These are phyloP conservation scores for Termitomyces sp. DNA, from an alignment of 768 basidiomycete genomes.

Conservation along the genomic window DNA sequence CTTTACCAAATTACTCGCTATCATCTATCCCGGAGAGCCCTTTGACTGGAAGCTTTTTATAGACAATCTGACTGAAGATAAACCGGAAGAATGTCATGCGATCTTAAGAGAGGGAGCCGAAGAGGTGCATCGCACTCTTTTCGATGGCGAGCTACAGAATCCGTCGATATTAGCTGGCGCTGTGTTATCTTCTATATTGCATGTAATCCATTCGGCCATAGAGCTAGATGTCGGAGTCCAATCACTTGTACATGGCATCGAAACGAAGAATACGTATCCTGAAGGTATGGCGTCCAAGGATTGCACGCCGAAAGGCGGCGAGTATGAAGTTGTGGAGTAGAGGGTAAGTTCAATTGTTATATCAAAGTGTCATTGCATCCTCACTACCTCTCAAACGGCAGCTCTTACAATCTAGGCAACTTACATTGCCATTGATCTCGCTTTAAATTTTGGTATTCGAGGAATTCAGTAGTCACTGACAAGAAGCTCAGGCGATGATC, in stretches of 20 bases:
- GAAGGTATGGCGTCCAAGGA: conserved; percentile 22
- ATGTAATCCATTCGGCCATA: too few species aligned
- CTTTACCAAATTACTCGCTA: conserved; percentile 14
- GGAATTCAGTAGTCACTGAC: not conserved
- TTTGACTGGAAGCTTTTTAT: not conserved
- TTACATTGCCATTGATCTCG: not conserved
- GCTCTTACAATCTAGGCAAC: not conserved
- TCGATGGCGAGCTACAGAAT: conserved; percentile 14
- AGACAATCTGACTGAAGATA: conserved; percentile 5
- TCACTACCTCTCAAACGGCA: not conserved
- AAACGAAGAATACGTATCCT: not conserved
- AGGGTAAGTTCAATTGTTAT: conserved; percentile 2
- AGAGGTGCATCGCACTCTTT: conserved; percentile 24
- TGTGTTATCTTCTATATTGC: too few species aligned
- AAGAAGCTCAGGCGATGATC: too few species aligned
- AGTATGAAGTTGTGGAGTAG: conserved; percentile 27
- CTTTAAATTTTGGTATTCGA: not conserved
- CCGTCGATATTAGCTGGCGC: not conserved
- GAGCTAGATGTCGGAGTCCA: conserved; percentile 13
- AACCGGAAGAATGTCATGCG: conserved; percentile 20
- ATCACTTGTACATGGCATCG: not conserved
- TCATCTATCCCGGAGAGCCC: not conserved
- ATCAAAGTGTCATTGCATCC: not conserved
- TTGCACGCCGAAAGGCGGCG: conserved; percentile 7
- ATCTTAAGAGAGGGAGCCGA: conserved; percentile 22